phyloP scores from a whole-genome alignment of 306 rosid species.

The Datisca glomerata region DNA sequence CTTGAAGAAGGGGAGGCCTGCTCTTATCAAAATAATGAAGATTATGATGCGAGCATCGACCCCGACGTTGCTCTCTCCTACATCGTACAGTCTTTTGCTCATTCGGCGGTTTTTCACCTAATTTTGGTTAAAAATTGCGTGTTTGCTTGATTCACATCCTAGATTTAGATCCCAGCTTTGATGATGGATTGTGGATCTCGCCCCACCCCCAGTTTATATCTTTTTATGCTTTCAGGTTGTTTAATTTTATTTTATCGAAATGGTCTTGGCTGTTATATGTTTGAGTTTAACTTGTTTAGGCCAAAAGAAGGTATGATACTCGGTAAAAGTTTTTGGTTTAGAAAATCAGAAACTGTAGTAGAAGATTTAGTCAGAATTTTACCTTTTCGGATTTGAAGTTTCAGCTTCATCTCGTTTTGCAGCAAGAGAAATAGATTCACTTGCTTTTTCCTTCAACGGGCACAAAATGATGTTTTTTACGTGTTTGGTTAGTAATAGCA shows the following conservation, averaged over 20 bases:
- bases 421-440: background rate
- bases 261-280: too few species aligned
- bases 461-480: too few species aligned
- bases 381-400: conserved; percentile 11
- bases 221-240: too few species aligned
- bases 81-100: conserved; percentile 41
- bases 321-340: too few species aligned
- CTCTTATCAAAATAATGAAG: conserved; percentile 52
- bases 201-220: too few species aligned
- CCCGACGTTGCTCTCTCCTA: conserved; percentile 70
- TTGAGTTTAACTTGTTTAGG: too few species aligned
- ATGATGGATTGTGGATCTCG: background rate
- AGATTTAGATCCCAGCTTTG: conserved; percentile 24
- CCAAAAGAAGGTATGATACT: too few species aligned
- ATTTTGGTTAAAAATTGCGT: background rate
- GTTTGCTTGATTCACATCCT: conserved; percentile 7
- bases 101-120: background rate
- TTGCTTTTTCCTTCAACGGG: too few species aligned
- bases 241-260: too few species aligned
- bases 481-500: too few species aligned
- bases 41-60: conserved; percentile 48
- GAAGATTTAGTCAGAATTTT: too few species aligned
- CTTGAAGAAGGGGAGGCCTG: conserved; percentile 94
- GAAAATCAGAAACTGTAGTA: too few species aligned
- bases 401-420: conserved; percentile 1